Base-by-base conservation (phyloP, 2,329 filamentous ascomycete species). In the Graphiopsis chlorocephala region DNA sequence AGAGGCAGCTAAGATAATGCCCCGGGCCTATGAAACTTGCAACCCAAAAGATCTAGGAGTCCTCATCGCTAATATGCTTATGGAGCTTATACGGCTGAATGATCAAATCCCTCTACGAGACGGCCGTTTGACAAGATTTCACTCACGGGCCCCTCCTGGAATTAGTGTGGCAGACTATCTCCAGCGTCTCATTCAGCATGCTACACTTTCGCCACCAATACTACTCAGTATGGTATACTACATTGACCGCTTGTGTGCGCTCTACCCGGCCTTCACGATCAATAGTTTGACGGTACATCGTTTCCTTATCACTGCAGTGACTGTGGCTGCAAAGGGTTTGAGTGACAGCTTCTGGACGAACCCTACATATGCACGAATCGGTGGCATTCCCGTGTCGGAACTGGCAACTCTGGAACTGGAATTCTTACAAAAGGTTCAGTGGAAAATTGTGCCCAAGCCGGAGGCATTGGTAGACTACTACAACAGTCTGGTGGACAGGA, bases 141-240 rank as follows among this genome's bases (percentile, higher is more conserved):
- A 99, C 78, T 98, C 70, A 66, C 84, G 84, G 72, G 87, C 89
- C 17, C 88, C 95, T 1, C 95, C 95, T 8, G 93, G 91, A 61
- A 99, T 99, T 66, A 97, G 93, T 28, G 94, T 99, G 33, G 84
- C 90, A 67, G 95, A 99, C 76, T 99, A 99, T 76, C 85, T 99
- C 38, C 91, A 95, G 73, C 89, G 95, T 68, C 84, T 99, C 65
- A 95, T 96, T 26, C 92, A 93, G 65, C 95, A 99, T 76, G 95
- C 95, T 28, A 97, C 94, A 0, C 84, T 99, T 3, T 93, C 92
- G 7, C 93, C 95, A 14, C 94, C 95, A 0, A 90, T 99, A 59
- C 84, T 99, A n/a, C 86, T 99, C 38, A 95, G 93, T 71, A 98
- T 99, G 92, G 95, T 99, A 64, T 99, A 96, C 76, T 99, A 98